These are phyloP conservation scores for Leccinum obscurum DNA, from an alignment of 768 basidiomycete species.

Conservation along the genomic window DNA sequence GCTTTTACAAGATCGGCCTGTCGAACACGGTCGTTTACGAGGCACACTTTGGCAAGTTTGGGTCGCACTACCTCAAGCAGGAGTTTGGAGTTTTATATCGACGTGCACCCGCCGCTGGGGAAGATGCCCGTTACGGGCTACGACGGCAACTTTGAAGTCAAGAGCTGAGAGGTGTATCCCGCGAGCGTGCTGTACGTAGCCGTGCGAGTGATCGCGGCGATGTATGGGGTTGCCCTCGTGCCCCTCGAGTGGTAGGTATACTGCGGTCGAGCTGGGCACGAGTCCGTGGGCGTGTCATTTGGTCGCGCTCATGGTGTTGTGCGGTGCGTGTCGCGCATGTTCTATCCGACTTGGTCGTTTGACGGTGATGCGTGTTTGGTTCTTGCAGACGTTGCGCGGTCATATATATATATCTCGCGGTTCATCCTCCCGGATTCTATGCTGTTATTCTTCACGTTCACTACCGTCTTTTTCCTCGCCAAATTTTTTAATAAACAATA, in stretches of 20 bases:
- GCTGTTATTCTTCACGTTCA: too few species aligned
- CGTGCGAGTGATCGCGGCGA: constrained; percentile 94
- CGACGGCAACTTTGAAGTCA: constrained; percentile 90
- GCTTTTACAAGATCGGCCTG: too few species aligned
- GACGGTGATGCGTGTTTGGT: background rate
- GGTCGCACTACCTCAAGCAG: constrained; percentile 95
- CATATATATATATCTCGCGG: constrained; percentile 77
- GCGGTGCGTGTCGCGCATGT: constrained; percentile 54
- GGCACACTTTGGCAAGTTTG: too few species aligned
- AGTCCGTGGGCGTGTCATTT: constrained; percentile 86
- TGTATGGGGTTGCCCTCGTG: constrained; percentile 93
- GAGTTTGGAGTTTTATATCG: constrained; percentile 87
- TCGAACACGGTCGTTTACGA: too few species aligned
- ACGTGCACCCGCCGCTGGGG: constrained; percentile 96
- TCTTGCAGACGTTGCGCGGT: constrained; percentile 87
- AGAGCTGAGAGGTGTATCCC: constrained; percentile 86
- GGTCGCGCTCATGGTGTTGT: constrained; percentile 90
- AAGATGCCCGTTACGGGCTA: constrained; percentile 99
- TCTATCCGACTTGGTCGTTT: background rate
- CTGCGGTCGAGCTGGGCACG: constrained; percentile 92
- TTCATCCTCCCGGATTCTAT: constrained; percentile 54
- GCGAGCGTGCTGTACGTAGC: constrained; percentile 85
- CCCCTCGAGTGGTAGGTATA: constrained; percentile 90
- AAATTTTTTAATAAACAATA: too few species aligned
- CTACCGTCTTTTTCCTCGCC: too few species aligned